A percentile compares a stretch with the other conserved stretches of the same genome.
Evolutionary conservation across 2,329 filamentous ascomycete genomes (phyloP).

Genomic region (Parastagonospora nodorum): DNA sequence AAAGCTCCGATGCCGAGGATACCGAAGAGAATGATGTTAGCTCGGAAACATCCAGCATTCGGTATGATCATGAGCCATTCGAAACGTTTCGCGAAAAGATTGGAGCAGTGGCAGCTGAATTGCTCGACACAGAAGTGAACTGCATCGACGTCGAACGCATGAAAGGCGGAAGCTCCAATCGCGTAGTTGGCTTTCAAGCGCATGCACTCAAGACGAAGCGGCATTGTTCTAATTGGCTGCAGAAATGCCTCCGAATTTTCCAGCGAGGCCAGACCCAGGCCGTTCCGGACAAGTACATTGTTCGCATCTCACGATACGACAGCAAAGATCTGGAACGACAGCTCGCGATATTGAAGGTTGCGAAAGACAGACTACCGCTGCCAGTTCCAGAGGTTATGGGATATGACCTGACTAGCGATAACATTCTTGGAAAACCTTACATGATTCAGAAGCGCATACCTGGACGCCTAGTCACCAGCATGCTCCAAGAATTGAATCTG

Average conservation of each 20-base stretch:
- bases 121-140: neutral
- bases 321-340: neutral
- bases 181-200: constrained; percentile 20
- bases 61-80: constrained; percentile 2
- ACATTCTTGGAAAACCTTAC: constrained; percentile 1
- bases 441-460: constrained; percentile 3
- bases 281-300: constrained; percentile 1
- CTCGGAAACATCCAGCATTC: neutral
- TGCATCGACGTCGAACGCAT: constrained; percentile 18
- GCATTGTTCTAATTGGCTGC: neutral
- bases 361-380: neutral
- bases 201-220: constrained; percentile 1
- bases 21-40: neutral
- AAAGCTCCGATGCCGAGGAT: neutral
- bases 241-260: neutral
- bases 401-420: neutral
- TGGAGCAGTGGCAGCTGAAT: neutral
- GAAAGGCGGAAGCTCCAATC: constrained; percentile 27
- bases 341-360: constrained; percentile 4
- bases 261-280: neutral
- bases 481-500: neutral
- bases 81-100: constrained; percentile 1
- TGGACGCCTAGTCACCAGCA: neutral
- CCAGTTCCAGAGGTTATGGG: constrained; percentile 7
- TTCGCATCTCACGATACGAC: constrained; percentile 8